Evolutionary conservation across 2,329 filamentous ascomycete genomes (phyloP).

Genomic region (Trichoderma sp.): DNA sequence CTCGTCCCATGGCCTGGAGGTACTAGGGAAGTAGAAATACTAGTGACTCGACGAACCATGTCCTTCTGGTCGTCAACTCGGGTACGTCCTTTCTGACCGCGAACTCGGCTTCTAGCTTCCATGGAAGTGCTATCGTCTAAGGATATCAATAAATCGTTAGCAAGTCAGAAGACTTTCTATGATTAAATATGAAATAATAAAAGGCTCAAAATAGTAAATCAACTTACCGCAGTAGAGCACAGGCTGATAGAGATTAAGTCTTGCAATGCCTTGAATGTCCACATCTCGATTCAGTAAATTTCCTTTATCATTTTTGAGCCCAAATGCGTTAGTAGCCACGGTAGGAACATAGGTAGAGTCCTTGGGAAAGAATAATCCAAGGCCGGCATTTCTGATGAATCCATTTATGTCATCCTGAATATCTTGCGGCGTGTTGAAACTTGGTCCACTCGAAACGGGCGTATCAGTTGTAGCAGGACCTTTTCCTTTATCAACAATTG

Average conservation of each 20-base stretch:
- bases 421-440: background rate
- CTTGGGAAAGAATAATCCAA: background rate
- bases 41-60: background rate
- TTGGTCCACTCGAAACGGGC: background rate
- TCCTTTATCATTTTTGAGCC: background rate
- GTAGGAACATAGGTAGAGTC: background rate
- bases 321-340: background rate
- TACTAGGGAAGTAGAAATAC: slow-evolving; percentile 12
- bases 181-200: background rate
- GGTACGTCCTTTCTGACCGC: background rate
- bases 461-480: background rate
- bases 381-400: background rate
- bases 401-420: background rate
- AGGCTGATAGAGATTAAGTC: background rate
- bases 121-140: slow-evolving; percentile 24
- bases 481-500: background rate
- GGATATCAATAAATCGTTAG: background rate
- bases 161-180: background rate
- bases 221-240: background rate
- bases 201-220: too few species aligned
- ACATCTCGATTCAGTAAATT: background rate
- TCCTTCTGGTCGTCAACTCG: slow-evolving; percentile 11
- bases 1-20: slow-evolving; percentile 3
- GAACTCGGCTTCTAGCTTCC: background rate
- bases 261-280: background rate